Evolutionary conservation across 257 asterid species (phyloP), one percentile per base, ranked within the genome.

Genomic region (Nicotiana paniculata): DNA sequence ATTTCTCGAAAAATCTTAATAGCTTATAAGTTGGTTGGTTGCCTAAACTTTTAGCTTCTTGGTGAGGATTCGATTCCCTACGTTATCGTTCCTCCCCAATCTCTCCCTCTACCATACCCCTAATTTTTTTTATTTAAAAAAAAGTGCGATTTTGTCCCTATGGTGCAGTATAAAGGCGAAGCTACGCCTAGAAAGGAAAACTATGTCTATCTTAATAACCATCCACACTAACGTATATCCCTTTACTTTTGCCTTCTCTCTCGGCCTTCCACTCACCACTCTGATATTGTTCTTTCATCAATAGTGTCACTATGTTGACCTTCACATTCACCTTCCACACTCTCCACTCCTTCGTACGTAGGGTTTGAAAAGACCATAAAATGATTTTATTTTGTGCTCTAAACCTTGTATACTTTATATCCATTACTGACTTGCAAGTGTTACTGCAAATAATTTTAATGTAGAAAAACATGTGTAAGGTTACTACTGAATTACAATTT

Each of bases 261-360:
- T 81, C 13, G 84, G 81, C 84, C 89, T 82, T 86, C 89, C 85
- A 86, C 86, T 85, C 81, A 81, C 57, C 51, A 62, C 32, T 55
- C 61, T 55, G 46, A 37, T 37, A 37, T 55, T 82, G 82, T 87
- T 84, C 82, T 82, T 63, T 85, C 87, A 85, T 69, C 84, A 57
- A 84, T 85, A 87, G 78, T 83, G 85, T 83, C 83, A 58, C 55
- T 65, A 70, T 74, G 70, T 65, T 78, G 81, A 58, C 79, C 81
- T 39, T 39, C 48, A 3, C 33, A 3, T 30, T 30, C 33, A 2
- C 33, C 33, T 32, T 2, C 33, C 33, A 32, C 33, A 32, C 3
- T 32, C 33, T 32, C 33, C 3, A 2, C 48, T 39, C 48, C 48
- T 39, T 7, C 10, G 48, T 39, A 39, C 48, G 48, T 7, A 39